These are phyloP conservation scores for Monosporascus cannonballus DNA, from an alignment of 2,329 filamentous ascomycete genomes.

Conservation along the genomic window DNA sequence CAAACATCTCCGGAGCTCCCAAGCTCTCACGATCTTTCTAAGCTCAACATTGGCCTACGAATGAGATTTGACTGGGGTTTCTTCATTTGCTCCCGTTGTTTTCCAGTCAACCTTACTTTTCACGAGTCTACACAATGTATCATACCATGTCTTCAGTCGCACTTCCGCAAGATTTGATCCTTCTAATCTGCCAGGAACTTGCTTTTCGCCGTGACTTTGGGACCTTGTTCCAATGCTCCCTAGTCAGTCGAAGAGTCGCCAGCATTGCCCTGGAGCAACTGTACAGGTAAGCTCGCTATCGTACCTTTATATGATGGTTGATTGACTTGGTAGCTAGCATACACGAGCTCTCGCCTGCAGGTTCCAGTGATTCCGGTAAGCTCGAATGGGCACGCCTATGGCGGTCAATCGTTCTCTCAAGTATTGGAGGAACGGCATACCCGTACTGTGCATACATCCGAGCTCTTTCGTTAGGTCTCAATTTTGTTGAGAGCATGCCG, in stretches of 20 bases:
- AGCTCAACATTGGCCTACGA: too few species aligned
- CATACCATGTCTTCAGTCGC: slow-evolving; percentile 11
- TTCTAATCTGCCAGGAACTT: slow-evolving; percentile 55
- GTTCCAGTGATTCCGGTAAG: slow-evolving; percentile 33
- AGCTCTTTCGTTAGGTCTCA: slow-evolving; percentile 51
- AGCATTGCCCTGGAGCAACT: slow-evolving; percentile 53
- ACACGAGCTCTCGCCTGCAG: slow-evolving; percentile 38
- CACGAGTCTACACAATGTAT: neutral
- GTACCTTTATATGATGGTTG: neutral
- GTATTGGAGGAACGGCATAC: slow-evolving; percentile 54
- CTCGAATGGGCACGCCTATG: slow-evolving; percentile 58
- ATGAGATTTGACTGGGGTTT: too few species aligned
- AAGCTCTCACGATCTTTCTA: too few species aligned
- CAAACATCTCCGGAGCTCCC: too few species aligned
- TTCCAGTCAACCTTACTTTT: too few species aligned
- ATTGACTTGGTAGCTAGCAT: slow-evolving; percentile 30
- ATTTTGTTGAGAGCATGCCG: slow-evolving; percentile 53
- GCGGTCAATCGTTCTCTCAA: slow-evolving; percentile 63
- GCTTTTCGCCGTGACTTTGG: slow-evolving; percentile 49
- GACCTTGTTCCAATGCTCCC: slow-evolving; percentile 54
- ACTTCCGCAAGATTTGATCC: slow-evolving; percentile 54
- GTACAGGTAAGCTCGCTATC: slow-evolving; percentile 47
- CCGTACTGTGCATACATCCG: slow-evolving; percentile 66
- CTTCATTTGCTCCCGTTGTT: too few species aligned
- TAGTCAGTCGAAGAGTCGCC: slow-evolving; percentile 49